Base-by-base conservation (phyloP, 1,284 basidiomycete genomes). In the Cystobasidium sp. region DNA sequence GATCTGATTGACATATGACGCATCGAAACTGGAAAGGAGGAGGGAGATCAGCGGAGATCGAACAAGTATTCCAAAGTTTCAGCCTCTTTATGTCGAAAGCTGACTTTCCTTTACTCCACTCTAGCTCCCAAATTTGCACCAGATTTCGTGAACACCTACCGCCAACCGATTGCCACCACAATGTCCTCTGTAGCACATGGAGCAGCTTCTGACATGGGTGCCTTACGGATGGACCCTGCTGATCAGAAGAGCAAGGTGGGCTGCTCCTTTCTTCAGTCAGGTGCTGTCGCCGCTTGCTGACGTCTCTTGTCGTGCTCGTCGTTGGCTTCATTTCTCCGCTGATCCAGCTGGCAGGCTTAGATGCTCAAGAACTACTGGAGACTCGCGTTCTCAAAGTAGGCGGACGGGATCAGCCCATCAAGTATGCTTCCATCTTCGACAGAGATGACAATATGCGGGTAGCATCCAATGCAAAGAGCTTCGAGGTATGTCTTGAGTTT, bases 391-490 rank as follows among this genome's bases (percentile, higher is more conserved):
- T 71, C 20, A 31, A 37, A 24, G 47, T 46, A 31, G 44, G 46
- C 16, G 69, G 69, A 31, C 16, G 59, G 8, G 43, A 51, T 24
- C 69, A 71, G 56, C 58, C 58, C 47, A 64, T 71, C 61, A 71
- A 62, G 61, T 41, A 71, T 64, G 69, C 69, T 31, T 63, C 59
- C 46, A 49, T 71, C 58, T 71, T 71, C 61, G 69, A 71, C 59
- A 39, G 69, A 63, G 69, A 71, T 43, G 69, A 71, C 59, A 71
- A 63, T 47, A 63, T 63, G 69, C 58, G 69, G 10, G 69, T 71
- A 37, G 69, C 69, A 6, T 62, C 59, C 49, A 63, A 63, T 44
- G 69, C 31, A 20, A 37, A 71, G 61, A 64, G 59, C n/a, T 71
- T 71, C 49, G 69, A 71, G 69, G 69, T 71, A 31, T 24, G 69